Conservation (phyloP, 1,139 yeast genomes). For the Yamadazyma pseudoaaseri region DNA sequence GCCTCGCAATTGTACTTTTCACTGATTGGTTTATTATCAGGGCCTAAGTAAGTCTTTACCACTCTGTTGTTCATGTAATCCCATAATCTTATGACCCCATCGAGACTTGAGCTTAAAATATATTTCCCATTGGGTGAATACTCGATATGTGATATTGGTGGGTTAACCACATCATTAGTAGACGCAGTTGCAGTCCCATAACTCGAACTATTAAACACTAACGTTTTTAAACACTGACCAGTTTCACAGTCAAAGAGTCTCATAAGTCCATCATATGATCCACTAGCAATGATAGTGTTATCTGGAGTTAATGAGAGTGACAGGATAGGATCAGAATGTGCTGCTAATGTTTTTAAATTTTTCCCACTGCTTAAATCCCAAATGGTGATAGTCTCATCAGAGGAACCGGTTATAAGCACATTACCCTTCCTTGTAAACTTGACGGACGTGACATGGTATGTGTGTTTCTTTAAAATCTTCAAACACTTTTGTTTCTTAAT, state of each 20-base stretch:
- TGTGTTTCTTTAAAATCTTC: constrained; percentile 72
- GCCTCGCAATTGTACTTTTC: constrained; percentile 50
- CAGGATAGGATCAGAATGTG: constrained; percentile 91
- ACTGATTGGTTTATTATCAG: constrained; percentile 31
- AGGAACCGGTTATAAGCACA: constrained; percentile 74
- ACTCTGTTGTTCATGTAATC: constrained; percentile 77
- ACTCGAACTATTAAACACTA: constrained; percentile 68
- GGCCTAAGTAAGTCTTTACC: constrained; percentile 66
- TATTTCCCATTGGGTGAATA: constrained; percentile 84
- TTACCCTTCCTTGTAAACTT: constrained; percentile 75
- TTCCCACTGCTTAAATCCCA: constrained; percentile 84
- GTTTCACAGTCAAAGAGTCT: constrained; percentile 84
- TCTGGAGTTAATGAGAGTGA: constrained; percentile 74
- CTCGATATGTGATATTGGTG: constrained; percentile 72
- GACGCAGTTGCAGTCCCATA: constrained; percentile 61
- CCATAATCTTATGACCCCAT: constrained; percentile 78
- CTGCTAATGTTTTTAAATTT: constrained; percentile 77
- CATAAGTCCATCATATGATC: constrained; percentile 88
- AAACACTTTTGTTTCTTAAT: constrained; percentile 50
- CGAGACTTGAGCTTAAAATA: constrained; percentile 75
- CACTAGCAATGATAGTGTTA: constrained; percentile 80
- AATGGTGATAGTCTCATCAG: constrained; percentile 86
- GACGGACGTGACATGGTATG: constrained; percentile 79
- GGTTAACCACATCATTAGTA: constrained; percentile 43
- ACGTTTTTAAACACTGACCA: constrained; percentile 89